Percentiles rank a stretch among this genome's conserved stretches.
Conservation (phyloP, 2,329 filamentous ascomycete genomes). For the Cladosporium austrohemisphaericum region DNA sequence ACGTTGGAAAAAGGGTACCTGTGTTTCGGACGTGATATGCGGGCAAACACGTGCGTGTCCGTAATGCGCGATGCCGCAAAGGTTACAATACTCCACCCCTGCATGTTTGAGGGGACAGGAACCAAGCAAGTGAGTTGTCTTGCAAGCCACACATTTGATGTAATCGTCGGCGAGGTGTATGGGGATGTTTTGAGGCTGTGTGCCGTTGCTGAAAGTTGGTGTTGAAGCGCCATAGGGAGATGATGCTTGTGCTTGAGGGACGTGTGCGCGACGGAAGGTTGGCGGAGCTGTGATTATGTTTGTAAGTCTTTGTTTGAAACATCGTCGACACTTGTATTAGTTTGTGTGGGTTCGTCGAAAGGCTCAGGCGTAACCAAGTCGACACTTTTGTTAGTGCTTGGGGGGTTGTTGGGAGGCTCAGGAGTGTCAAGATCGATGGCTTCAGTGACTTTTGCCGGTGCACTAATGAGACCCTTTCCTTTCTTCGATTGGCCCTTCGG, state of each 20-base stretch:
- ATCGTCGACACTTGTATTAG: background rate
- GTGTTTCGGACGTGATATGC: constrained; percentile 57
- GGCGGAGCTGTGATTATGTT: constrained; percentile 15
- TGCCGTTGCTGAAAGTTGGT: background rate
- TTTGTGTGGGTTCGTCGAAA: background rate
- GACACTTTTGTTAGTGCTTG: too few species aligned
- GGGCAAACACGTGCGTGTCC: constrained; percentile 57
- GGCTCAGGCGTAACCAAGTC: too few species aligned
- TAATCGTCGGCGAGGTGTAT: constrained; percentile 15
- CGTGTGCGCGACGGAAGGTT: constrained; percentile 23
- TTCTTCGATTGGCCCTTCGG: background rate
- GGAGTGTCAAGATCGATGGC: background rate
- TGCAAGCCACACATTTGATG: constrained; percentile 53
- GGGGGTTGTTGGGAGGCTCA: too few species aligned
- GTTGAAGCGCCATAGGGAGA: background rate
- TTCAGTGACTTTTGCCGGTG: background rate
- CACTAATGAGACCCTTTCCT: background rate
- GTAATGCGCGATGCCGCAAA: constrained; percentile 62
- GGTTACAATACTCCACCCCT: constrained; percentile 58
- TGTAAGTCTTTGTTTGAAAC: constrained; percentile 6
- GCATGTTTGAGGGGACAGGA: constrained; percentile 58
- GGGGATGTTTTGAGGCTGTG: constrained; percentile 17
- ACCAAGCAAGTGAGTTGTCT: constrained; percentile 52
- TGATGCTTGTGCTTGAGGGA: constrained; percentile 16
- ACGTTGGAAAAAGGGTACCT: constrained; percentile 21